Conservation (phyloP, 2,329 filamentous ascomycete genomes). For the Fusarium anguioides region DNA sequence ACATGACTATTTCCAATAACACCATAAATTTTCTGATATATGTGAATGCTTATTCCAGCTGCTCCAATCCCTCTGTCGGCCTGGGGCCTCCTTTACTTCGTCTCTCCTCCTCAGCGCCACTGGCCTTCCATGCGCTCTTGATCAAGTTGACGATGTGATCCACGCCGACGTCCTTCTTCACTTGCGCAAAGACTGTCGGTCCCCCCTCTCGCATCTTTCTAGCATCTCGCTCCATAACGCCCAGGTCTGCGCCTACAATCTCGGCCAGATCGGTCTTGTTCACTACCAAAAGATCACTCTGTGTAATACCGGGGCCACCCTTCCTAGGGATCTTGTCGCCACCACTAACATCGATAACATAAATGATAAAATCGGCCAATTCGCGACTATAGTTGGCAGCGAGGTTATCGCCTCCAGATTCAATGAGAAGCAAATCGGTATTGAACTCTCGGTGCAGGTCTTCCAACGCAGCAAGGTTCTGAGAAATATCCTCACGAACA, state of each 20-base stretch:
- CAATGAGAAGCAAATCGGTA: conserved; percentile 89
- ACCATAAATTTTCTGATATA: not conserved
- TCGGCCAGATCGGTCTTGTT: conserved; percentile 98
- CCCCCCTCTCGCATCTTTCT: conserved; percentile 95
- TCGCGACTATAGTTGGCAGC: conserved; percentile 97
- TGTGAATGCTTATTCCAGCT: conserved; percentile 46
- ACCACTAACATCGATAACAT: conserved; percentile 96
- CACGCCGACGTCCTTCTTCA: conserved; percentile 90
- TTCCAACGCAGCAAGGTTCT: conserved; percentile 92
- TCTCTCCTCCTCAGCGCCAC: conserved; percentile 76
- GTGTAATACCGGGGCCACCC: conserved; percentile 95
- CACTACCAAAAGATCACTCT: conserved; percentile 91
- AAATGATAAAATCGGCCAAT: conserved; percentile 96
- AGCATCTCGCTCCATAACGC: conserved; percentile 94
- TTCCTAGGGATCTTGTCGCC: conserved; percentile 98
- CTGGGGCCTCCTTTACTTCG: conserved; percentile 66
- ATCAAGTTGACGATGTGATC: conserved; percentile 90
- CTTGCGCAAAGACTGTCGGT: conserved; percentile 94
- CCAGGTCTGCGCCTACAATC: conserved; percentile 88
- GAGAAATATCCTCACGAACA: conserved; percentile 94
- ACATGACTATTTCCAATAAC: conserved; percentile 7
- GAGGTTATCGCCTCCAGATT: conserved; percentile 95
- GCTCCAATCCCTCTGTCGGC: conserved; percentile 66
- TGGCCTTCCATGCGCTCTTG: conserved; percentile 90
- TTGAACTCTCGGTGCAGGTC: conserved; percentile 84